Base-by-base conservation (phyloP, 768 basidiomycete genomes). In the Mycena leptocephala region DNA sequence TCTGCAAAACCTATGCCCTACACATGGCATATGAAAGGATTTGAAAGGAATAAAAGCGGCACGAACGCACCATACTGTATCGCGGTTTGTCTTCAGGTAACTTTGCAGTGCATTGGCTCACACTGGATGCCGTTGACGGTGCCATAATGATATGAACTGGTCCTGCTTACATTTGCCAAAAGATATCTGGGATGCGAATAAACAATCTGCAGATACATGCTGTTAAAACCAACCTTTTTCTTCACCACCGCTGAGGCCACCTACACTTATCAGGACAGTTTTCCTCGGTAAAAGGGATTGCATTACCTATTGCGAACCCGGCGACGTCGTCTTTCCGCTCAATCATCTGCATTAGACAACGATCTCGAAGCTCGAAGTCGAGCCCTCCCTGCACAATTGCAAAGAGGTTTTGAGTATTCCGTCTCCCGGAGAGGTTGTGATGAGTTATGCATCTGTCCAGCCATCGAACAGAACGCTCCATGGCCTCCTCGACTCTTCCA, bases 61-160 rank as follows among this genome's bases (percentile, higher is more conserved):
- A n/a, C n/a, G n/a, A n/a, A n/a, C n/a, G n/a, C n/a, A n/a, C n/a
- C 96, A 98, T 98, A 5, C 94, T 93, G 85, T 97, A 98, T 78
- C 96, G 90, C 11, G 96, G 96, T 56, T 95, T 90, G 79, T 97
- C 95, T 82, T 89, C 87, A 3, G 96, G 96, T 7, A 97, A 87
- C 80, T 90, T 93, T 48, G 92, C 93, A 18, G 95, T 89, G 80
- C 96, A 97, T 82, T 95, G 95, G 75, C 93, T 93, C 72, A 97
- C 95, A 30, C 96, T 95, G 79, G 46, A 56, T 28, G 6, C 6
- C 16, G 32, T 66, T 37, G 53, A 53, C 56, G 61, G 53, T 55
- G 43, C 33, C 32, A 70, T 33, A 24, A 37, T 8, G 6, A 6
- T n/a, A 65, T n/a, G 33, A 66, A 51, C 28, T 24, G 74, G 65